Evolutionary conservation across 768 basidiomycete species (phyloP).

Genomic region (Rhizopogon vesiculosus): DNA sequence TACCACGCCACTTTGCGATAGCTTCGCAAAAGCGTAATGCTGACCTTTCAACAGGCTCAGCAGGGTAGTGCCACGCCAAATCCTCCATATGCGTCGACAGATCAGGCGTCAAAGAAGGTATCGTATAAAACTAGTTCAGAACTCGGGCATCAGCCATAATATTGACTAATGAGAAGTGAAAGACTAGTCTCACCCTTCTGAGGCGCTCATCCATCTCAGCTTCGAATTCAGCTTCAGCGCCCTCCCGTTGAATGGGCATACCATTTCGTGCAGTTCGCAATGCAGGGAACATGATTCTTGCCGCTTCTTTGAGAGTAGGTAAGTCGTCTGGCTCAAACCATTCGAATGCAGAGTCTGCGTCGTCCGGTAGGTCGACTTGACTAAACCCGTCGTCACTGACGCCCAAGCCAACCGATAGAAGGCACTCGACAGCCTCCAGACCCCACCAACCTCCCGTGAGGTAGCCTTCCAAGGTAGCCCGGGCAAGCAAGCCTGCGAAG

Average conservation of each 20-base stretch:
- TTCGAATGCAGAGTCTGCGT: slow-evolving; percentile 36
- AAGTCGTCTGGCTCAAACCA: slow-evolving; percentile 75
- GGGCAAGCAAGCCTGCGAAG: slow-evolving; percentile 68
- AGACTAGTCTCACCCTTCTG: slow-evolving; percentile 48
- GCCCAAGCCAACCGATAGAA: slow-evolving; percentile 70
- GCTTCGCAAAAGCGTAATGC: slow-evolving; percentile 80
- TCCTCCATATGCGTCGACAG: slow-evolving; percentile 75
- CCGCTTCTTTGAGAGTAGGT: slow-evolving; percentile 62
- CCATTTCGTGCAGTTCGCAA: slow-evolving; percentile 27
- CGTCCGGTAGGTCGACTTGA: slow-evolving; percentile 29
- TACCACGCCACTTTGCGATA: slow-evolving; percentile 77
- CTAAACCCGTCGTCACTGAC: slow-evolving; percentile 23
- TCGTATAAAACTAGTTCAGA: slow-evolving; percentile 64
- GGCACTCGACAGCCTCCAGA: slow-evolving; percentile 58
- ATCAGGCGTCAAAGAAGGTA: slow-evolving; percentile 67
- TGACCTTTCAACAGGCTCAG: slow-evolving; percentile 76
- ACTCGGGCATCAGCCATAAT: slow-evolving; percentile 1
- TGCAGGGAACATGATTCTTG: slow-evolving; percentile 64
- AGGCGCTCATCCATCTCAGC: slow-evolving; percentile 71
- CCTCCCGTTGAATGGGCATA: slow-evolving; percentile 30
- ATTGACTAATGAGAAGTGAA: neutral
- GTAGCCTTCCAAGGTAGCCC: slow-evolving; percentile 85
- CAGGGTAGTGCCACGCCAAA: slow-evolving; percentile 70
- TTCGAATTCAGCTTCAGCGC: slow-evolving; percentile 68
- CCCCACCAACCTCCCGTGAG: slow-evolving; percentile 80